Conservation (phyloP, 2,329 filamentous ascomycete genomes). For the Colletotrichum spaethianum region DNA sequence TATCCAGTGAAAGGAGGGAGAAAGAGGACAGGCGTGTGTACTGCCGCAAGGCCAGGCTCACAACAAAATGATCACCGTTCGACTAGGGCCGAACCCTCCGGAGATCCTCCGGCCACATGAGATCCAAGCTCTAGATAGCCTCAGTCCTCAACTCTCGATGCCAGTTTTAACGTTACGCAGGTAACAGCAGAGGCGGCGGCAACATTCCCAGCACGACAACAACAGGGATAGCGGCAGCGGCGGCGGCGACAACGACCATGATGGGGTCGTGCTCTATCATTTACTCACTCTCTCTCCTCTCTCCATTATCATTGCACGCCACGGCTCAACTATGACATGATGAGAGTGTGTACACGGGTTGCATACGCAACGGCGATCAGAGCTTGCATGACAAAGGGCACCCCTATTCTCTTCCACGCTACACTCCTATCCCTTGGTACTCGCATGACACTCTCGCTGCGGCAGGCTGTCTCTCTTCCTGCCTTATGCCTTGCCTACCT, state of each 20-base stretch:
- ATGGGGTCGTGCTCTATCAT: background rate
- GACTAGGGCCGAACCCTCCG: background rate
- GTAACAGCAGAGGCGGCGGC: slow-evolving; percentile 16
- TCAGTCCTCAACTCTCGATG: background rate
- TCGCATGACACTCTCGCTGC: background rate
- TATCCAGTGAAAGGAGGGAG: background rate
- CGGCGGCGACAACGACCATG: background rate
- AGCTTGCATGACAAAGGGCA: slow-evolving; percentile 32
- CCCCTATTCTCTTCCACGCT: background rate
- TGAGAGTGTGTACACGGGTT: slow-evolving; percentile 19
- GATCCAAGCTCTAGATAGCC: slow-evolving; percentile 10
- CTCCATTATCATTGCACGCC: slow-evolving; percentile 2
- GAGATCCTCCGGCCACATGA: slow-evolving; percentile 22
- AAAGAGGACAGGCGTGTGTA: background rate
- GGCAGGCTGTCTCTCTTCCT: background rate
- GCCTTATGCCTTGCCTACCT: slow-evolving; percentile 19
- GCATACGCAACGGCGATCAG: slow-evolving; percentile 34
- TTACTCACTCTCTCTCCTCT: background rate
- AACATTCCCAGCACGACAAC: slow-evolving; percentile 6
- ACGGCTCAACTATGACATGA: background rate
- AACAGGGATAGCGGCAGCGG: slow-evolving; percentile 9
- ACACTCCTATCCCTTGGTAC: background rate
- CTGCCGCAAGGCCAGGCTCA: slow-evolving; percentile 6
- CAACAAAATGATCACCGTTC: slow-evolving; percentile 11
- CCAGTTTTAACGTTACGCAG: slow-evolving; percentile 9